Evolutionary conservation across 768 basidiomycete species (phyloP).

Genomic region (Mycena haematopus): DNA sequence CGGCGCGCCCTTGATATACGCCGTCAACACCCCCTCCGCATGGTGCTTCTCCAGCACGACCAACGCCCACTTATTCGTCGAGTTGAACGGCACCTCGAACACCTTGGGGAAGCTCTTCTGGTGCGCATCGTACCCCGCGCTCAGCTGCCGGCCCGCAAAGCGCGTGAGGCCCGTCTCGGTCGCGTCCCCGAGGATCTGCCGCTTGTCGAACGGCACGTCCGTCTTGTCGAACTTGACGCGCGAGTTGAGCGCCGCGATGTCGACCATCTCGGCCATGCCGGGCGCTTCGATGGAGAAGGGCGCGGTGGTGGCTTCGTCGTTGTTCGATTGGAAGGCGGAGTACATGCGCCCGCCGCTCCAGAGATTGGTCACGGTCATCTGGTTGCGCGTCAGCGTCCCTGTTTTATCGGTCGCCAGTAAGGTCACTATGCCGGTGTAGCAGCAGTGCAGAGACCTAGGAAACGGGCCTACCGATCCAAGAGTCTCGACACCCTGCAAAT

Average conservation of each 20-base stretch:
- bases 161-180: conserved; percentile 77
- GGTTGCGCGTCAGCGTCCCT: conserved; percentile 72
- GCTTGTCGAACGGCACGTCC: conserved; percentile 66
- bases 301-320: conserved; percentile 61
- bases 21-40: conserved; percentile 51
- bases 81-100: conserved; percentile 81
- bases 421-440: conserved; percentile 46
- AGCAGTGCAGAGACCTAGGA: conserved; percentile 48
- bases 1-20: conserved; percentile 73
- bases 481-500: conserved; percentile 76
- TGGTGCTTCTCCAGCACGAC: conserved; percentile 68
- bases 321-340: conserved; percentile 75
- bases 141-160: conserved; percentile 64
- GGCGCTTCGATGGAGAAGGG: conserved; percentile 56
- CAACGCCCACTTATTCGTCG: conserved; percentile 76
- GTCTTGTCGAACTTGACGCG: conserved; percentile 72
- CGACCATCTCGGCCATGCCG: conserved; percentile 71
- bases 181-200: conserved; percentile 72
- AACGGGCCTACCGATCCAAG: conserved; percentile 44
- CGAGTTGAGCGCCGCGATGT: conserved; percentile 70
- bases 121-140: conserved; percentile 58
- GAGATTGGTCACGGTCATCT: conserved; percentile 76
- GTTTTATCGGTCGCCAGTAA: conserved; percentile 77
- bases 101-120: conserved; percentile 59
- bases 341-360: conserved; percentile 71